A percentile compares a stretch with the other conserved stretches of the same genome.
Conservation (phyloP, 257 asterid genomes). For the Ilex asprella region DNA sequence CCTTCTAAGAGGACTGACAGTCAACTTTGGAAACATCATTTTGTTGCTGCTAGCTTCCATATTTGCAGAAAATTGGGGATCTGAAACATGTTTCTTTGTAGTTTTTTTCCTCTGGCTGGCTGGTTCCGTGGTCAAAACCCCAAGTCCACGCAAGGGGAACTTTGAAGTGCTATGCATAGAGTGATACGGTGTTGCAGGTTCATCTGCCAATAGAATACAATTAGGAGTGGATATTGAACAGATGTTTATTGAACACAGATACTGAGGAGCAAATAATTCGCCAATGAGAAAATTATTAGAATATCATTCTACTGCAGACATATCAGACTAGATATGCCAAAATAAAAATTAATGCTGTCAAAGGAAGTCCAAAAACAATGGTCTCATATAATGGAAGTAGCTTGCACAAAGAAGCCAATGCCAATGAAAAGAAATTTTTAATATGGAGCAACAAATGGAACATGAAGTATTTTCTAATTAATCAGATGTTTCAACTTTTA, state of each 20-base stretch:
- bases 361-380: too few relatives aligned
- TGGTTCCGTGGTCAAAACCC: slow-evolving; percentile 40
- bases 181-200: slow-evolving; percentile 15
- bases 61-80: slow-evolving; percentile 31
- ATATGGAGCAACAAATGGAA: too few relatives aligned
- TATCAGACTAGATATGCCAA: too few relatives aligned
- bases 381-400: too few relatives aligned
- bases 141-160: slow-evolving; percentile 38
- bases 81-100: slow-evolving; percentile 32
- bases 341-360: not conserved
- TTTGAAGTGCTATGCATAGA: slow-evolving; percentile 77
- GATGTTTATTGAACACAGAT: not conserved
- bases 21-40: slow-evolving; percentile 34
- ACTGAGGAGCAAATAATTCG: too few relatives aligned
- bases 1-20: slow-evolving; percentile 76
- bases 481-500: too few relatives aligned
- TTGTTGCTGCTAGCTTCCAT: slow-evolving; percentile 24
- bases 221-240: not conserved
- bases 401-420: too few relatives aligned
- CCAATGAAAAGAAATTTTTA: too few relatives aligned
- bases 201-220: slow-evolving; percentile 29
- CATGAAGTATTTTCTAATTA: too few relatives aligned
- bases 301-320: not conserved
- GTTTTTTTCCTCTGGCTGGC: slow-evolving; percentile 29
- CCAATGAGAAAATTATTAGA: not conserved